Percentiles rank a stretch among this genome's conserved stretches.
phyloP scores from a whole-genome alignment of 2,329 filamentous ascomycete species.

The Achaetomium macrosporum region DNA sequence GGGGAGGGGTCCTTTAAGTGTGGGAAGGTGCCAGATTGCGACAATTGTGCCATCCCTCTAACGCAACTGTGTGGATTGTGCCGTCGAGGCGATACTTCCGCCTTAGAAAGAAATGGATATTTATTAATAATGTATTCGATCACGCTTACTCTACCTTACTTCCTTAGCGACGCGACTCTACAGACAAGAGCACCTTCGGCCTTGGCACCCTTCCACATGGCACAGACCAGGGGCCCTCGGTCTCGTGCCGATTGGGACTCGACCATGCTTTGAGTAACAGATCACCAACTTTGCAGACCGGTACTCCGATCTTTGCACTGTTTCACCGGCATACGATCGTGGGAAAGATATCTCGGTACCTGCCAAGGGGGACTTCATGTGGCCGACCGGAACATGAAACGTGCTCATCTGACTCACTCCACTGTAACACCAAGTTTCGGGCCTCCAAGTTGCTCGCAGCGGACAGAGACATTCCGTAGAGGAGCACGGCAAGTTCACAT shows the following conservation, averaged over 20 bases:
- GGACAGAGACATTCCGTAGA: conserved; percentile 14
- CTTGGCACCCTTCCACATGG: too few species aligned
- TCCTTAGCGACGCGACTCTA: too few species aligned
- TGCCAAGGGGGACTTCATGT: not conserved
- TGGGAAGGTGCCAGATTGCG: conserved; percentile 12
- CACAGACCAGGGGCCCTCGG: too few species aligned
- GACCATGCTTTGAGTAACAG: too few species aligned
- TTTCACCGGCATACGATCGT: too few species aligned
- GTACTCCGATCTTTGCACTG: too few species aligned
- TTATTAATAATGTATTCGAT: conserved; percentile 7
- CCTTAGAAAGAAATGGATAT: not conserved
- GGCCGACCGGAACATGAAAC: conserved; percentile 14
- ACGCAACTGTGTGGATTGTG: not conserved
- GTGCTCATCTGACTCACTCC: conserved; percentile 14
- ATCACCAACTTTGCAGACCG: too few species aligned
- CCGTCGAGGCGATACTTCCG: not conserved
- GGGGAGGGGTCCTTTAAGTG: conserved; percentile 2
- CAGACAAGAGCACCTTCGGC: too few species aligned
- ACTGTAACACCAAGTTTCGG: not conserved
- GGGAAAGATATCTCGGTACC: too few species aligned
- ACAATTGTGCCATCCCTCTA: not conserved
- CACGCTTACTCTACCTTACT: not conserved
- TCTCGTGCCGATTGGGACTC: too few species aligned
- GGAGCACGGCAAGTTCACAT: too few species aligned
- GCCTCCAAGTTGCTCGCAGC: not conserved